Conservation (phyloP, 2,329 filamentous ascomycete genomes). For the Penicillium sp. region DNA sequence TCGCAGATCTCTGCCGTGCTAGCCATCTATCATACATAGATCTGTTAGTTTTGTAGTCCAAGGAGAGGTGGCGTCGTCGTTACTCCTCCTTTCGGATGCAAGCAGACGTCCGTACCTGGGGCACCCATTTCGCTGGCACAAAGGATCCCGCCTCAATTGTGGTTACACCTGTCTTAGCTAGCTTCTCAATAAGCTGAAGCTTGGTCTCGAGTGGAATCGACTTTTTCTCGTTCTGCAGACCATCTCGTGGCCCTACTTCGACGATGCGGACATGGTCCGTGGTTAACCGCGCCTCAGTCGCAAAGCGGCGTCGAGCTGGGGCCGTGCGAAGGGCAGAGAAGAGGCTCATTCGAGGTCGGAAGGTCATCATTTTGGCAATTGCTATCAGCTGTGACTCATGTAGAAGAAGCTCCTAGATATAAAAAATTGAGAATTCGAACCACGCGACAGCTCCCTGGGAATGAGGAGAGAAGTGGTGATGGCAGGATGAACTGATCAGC, state of each 20-base stretch:
- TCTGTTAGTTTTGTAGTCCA: no score
- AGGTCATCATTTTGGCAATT: no score
- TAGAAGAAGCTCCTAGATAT: no score
- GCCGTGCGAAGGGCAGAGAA: conserved; percentile 24
- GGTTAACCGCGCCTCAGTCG: conserved; percentile 36
- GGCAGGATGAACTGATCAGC: no score
- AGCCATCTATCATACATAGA: conserved; percentile 54
- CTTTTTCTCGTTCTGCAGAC: conserved; percentile 47
- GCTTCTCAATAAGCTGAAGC: conserved; percentile 41
- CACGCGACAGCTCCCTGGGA: no score
- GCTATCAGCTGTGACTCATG: conserved; percentile 21
- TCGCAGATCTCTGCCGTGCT: conserved; percentile 55
- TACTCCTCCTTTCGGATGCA: no score
- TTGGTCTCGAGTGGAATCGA: conserved; percentile 43
- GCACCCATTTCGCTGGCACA: conserved; percentile 49
- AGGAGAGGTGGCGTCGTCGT: no score
- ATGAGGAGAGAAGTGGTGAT: no score
- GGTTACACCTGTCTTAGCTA: conserved; percentile 42
- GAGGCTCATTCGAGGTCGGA: conserved; percentile 23
- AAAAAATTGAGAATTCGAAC: no score
- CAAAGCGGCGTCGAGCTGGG: conserved; percentile 24
- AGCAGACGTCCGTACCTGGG: conserved; percentile 36
- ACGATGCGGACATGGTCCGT: conserved; percentile 46
- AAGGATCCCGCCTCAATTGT: conserved; percentile 48
- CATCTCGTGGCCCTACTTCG: conserved; percentile 48